Base-by-base conservation (phyloP, 306 rosid genomes). In the Trifolium fragiferum region DNA sequence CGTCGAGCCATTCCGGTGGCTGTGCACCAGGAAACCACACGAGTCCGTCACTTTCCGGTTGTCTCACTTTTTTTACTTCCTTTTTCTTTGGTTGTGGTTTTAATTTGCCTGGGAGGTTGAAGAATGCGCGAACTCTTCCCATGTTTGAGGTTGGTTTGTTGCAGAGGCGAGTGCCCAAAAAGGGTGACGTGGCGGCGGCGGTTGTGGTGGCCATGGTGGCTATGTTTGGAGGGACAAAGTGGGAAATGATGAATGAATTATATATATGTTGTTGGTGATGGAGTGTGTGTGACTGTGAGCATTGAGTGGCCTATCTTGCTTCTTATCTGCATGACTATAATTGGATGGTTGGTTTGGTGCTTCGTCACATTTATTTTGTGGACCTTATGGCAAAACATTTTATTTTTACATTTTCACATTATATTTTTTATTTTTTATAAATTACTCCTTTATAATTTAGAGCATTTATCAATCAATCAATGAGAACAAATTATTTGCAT, bases 1-100 rank as follows among this genome's bases (percentile, higher is more conserved):
- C 93, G 62, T 90, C 93, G 23, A 92, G 93, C 97, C 96, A 92
- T 38, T 87, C 90, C 2, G 92, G 97, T 2, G 85, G 79, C 25
- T 87, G 21, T 0, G 86, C 92, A 0, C 83, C 83, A 0, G 97
- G 96, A 33, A 84, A 79, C 96, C 96, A 92, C 19, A 92, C 87
- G 1, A 72, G 90, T 0, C 90, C 59, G 9, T 79, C 89, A 5
- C 62, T 47, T 10, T 23, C 61, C n/a, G 74, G 66, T 40, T 23
- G 61, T 62, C 14, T 72, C 4, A 19, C 21, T 7, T 49, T 62
- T 23, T 49, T 62, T 20, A 72, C 60, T 30, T 79, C 53, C 46
- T 78, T 68, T 54, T 79, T 88, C 79, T 86, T 86, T 8, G 5
- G 80, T 9, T 82, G 76, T 0, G 89, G 75, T 1, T 77, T 30